These are phyloP conservation scores for Geranomyces variabilis DNA, from an alignment of 192 early-diverging fungal species.

Conservation along the genomic window DNA sequence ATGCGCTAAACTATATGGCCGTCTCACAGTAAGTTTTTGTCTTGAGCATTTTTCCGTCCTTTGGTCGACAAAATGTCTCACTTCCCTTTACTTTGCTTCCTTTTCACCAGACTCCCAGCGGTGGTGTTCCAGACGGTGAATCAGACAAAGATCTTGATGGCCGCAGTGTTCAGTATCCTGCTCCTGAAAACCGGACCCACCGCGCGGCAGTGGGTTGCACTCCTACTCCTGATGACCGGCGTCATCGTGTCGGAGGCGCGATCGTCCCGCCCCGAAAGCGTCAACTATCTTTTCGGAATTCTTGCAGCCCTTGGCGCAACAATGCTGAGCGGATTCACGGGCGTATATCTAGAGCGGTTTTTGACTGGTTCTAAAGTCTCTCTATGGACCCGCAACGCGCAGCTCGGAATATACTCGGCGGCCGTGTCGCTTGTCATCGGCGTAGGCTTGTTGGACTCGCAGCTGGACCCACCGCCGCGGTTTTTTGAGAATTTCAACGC, in stretches of 20 bases:
- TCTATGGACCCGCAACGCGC: not conserved
- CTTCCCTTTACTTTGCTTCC: too few relatives aligned
- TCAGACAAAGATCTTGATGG: constrained; percentile 14
- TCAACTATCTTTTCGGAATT: too few relatives aligned
- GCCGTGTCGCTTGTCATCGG: not conserved
- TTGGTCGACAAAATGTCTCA: too few relatives aligned
- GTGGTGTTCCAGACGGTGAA: constrained; percentile 11
- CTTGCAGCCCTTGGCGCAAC: not conserved
- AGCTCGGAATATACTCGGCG: not conserved
- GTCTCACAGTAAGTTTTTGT: not conserved
- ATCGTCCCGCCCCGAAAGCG: not conserved
- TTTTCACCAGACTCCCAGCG: not conserved
- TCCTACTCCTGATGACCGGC: not conserved
- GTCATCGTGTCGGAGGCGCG: not conserved
- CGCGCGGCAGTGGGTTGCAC: constrained; percentile 1
- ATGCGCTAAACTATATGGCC: constrained; percentile 1
- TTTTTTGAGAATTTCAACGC: not conserved
- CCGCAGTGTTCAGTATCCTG: constrained; percentile 18
- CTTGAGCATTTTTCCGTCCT: too few relatives aligned
- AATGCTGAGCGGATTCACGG: constrained; percentile 2
- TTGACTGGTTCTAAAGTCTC: not conserved
- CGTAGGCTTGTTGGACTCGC: not conserved
- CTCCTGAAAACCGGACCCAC: constrained; percentile 1
- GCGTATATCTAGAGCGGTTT: constrained; percentile 13
- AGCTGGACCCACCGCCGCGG: not conserved